Conservation (phyloP, 306 rosid species). For the Ochetophila trinervis region DNA sequence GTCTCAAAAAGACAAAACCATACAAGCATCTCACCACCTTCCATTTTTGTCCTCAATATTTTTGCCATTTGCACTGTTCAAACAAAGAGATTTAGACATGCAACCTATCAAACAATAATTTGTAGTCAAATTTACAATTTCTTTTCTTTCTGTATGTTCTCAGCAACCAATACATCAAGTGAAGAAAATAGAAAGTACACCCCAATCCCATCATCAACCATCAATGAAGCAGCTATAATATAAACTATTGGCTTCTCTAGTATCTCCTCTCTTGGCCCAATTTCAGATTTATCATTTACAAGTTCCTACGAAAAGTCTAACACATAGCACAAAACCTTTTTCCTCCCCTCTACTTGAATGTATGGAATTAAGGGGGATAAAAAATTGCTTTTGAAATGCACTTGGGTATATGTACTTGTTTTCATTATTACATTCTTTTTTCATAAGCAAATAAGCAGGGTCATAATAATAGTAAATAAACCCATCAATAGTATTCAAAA, state of each 20-base stretch:
- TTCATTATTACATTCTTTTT: not conserved
- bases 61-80: not conserved
- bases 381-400: not conserved
- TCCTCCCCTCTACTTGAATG: not conserved
- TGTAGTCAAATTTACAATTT: not conserved
- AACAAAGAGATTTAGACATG: not conserved
- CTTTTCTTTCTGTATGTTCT: not conserved
- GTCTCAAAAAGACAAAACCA: slow-evolving; percentile 1
- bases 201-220: not conserved
- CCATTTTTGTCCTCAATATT: not conserved
- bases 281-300: too few relatives aligned
- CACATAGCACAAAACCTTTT: too few relatives aligned
- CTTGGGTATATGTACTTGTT: not conserved
- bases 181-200: not conserved
- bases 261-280: too few relatives aligned
- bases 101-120: not conserved
- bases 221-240: not conserved
- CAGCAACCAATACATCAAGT: not conserved
- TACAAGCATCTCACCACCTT: slow-evolving; percentile 1
- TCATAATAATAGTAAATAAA: not conserved
- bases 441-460: slow-evolving; percentile 1
- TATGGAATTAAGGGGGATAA: not conserved
- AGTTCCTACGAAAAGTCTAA: too few relatives aligned
- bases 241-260: not conserved
- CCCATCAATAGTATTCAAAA: not conserved